Percentiles rank a stretch among this genome's conserved stretches.
Evolutionary conservation across 768 basidiomycete species (phyloP).

Genomic region (Boletus rubroflammeus): DNA sequence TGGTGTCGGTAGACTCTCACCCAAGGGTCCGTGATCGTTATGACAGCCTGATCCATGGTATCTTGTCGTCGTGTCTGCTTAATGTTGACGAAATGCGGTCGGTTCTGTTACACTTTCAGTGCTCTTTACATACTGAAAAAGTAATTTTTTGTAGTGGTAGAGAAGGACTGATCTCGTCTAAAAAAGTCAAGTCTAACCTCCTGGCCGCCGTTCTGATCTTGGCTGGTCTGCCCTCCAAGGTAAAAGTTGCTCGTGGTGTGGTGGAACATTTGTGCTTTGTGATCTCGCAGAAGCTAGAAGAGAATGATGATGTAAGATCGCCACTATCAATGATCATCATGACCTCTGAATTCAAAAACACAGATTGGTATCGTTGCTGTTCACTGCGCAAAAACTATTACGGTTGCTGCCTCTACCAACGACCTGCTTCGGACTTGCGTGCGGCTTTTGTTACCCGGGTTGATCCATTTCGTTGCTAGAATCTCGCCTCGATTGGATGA

Average conservation of each 20-base stretch:
- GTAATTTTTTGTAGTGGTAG: slow-evolving; percentile 66
- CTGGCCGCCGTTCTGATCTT: slow-evolving; percentile 81
- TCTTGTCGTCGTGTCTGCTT: slow-evolving; percentile 80
- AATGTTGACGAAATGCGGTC: slow-evolving; percentile 93
- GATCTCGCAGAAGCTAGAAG: slow-evolving; percentile 76
- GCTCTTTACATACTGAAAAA: slow-evolving; percentile 2
- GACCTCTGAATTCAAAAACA: slow-evolving; percentile 1
- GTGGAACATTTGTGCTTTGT: slow-evolving; percentile 84
- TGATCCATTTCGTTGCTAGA: slow-evolving; percentile 77
- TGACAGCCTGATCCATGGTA: slow-evolving; percentile 63
- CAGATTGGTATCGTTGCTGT: slow-evolving; percentile 82
- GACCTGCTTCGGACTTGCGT: slow-evolving; percentile 67
- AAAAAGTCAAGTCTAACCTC: slow-evolving; percentile 89
- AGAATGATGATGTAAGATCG: slow-evolving; percentile 57
- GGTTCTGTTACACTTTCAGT: slow-evolving; percentile 23
- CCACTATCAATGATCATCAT: neutral
- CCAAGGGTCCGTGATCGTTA: slow-evolving; percentile 49
- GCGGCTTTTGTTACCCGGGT: slow-evolving; percentile 68
- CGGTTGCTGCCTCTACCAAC: slow-evolving; percentile 68
- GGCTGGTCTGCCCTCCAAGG: slow-evolving; percentile 66
- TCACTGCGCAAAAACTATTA: slow-evolving; percentile 85
- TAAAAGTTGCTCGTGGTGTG: slow-evolving; percentile 66
- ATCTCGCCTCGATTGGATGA: slow-evolving; percentile 62
- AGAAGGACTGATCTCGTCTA: slow-evolving; percentile 65
- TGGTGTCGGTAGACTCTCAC: slow-evolving; percentile 52